phyloP scores from a whole-genome alignment of 139 green algal genomes.

The Micractinium conductrix region DNA sequence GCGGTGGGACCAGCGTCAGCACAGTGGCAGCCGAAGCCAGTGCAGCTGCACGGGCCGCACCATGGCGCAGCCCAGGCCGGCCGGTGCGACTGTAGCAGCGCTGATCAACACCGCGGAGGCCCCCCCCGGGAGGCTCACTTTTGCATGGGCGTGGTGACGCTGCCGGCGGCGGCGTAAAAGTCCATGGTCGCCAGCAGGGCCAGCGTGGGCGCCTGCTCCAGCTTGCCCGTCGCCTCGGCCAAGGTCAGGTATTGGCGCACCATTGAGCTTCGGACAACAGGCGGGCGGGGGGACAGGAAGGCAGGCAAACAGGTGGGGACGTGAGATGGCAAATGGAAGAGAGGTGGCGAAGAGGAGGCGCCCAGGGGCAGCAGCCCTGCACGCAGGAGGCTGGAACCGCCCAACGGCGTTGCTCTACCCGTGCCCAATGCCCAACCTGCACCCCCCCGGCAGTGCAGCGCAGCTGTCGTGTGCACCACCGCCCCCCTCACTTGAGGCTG shows the following conservation, averaged over 20 bases:
- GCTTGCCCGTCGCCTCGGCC: conserved; percentile 4
- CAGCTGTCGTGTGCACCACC: too few species aligned
- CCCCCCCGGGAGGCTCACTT: too few species aligned
- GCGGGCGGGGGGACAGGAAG: background rate
- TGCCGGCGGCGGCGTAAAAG: background rate
- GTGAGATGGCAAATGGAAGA: too few species aligned
- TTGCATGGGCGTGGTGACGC: background rate
- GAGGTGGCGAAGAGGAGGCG: too few species aligned
- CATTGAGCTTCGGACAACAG: background rate
- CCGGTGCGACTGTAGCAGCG: background rate
- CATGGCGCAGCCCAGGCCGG: too few species aligned
- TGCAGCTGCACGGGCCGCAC: background rate
- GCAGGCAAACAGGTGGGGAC: background rate
- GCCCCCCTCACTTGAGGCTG: background rate
- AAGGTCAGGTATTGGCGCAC: conserved; percentile 9
- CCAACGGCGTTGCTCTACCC: too few species aligned
- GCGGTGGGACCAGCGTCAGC: background rate
- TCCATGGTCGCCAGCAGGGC: background rate
- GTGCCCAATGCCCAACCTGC: too few species aligned
- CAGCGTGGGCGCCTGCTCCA: background rate
- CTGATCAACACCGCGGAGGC: too few species aligned
- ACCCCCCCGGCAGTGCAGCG: background rate
- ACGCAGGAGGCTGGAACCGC: too few species aligned
- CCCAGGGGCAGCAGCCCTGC: too few species aligned
- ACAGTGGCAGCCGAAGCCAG: background rate